Evolutionary conservation across 768 basidiomycete genomes (phyloP).

Genomic region (Gloeopeniophorella convolvens): DNA sequence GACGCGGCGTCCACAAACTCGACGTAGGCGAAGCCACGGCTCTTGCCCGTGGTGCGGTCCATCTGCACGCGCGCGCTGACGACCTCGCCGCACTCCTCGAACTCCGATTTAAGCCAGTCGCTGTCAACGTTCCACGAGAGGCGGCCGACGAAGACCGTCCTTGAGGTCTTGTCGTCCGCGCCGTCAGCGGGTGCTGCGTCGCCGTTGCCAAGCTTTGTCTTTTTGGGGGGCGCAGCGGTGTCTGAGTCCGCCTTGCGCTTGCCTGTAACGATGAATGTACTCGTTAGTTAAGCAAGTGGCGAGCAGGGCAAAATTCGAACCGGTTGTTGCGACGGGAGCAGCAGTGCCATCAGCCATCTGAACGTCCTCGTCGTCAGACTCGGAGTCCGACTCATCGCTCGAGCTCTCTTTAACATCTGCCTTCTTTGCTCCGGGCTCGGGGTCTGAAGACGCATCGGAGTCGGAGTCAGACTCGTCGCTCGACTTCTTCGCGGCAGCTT

Average conservation of each 20-base stretch:
- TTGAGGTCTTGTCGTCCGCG: conserved; percentile 39
- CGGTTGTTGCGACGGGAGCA: conserved; percentile 24
- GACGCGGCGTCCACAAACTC: conserved; percentile 65
- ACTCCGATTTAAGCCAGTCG: conserved; percentile 90
- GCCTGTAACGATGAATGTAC: conserved; percentile 28
- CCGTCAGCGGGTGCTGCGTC: conserved; percentile 36
- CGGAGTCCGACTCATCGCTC: conserved; percentile 19
- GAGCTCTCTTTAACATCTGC: conserved; percentile 25
- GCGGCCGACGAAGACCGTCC: conserved; percentile 84
- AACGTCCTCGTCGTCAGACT: conserved; percentile 42
- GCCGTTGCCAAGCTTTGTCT: conserved; percentile 67
- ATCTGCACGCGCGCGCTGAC: conserved; percentile 82
- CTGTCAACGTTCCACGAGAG: conserved; percentile 97
- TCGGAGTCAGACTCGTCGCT: conserved; percentile 16
- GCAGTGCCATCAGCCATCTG: conserved; percentile 47
- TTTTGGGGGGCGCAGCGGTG: conserved; percentile 60
- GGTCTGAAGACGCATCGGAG: conserved; percentile 27
- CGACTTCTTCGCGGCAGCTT: conserved; percentile 22
- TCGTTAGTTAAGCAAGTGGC: conserved; percentile 3
- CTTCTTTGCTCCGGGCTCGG: conserved; percentile 26
- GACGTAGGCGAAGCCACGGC: conserved; percentile 82
- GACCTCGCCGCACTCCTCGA: conserved; percentile 84
- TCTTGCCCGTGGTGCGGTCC: conserved; percentile 75
- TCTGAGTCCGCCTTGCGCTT: conserved; percentile 82
- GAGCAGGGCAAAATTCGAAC: conserved; percentile 3